phyloP scores from a whole-genome alignment of 2,329 filamentous ascomycete genomes.

The Tolypocladium album region DNA sequence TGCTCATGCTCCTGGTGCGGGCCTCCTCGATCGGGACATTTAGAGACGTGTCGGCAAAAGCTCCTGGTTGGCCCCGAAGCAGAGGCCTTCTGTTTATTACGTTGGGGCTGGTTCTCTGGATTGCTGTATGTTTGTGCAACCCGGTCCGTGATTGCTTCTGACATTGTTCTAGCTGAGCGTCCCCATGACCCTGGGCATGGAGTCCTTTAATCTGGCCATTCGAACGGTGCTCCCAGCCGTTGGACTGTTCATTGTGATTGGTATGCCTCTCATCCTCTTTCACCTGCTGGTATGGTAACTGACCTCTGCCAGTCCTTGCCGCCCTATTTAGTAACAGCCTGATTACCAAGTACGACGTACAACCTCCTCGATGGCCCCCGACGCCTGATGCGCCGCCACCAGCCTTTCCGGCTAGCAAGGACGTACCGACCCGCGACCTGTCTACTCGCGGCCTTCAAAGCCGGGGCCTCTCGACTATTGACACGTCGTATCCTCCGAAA shows the following conservation, averaged over 20 bases:
- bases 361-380: background rate
- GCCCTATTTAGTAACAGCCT: background rate
- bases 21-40: constrained; percentile 26
- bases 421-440: background rate
- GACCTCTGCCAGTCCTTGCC: background rate
- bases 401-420: background rate
- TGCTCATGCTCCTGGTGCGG: constrained; percentile 28
- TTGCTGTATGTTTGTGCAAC: constrained; percentile 27
- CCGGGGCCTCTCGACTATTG: background rate
- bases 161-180: constrained; percentile 32
- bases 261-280: constrained; percentile 19
- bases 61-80: constrained; percentile 15
- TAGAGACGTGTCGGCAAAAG: constrained; percentile 18
- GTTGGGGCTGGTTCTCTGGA: constrained; percentile 40
- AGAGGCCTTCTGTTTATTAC: constrained; percentile 32
- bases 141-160: background rate
- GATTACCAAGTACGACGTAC: background rate
- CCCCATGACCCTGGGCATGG: constrained; percentile 37
- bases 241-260: constrained; percentile 37
- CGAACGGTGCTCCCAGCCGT: constrained; percentile 39
- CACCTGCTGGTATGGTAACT: background rate
- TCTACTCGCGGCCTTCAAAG: background rate
- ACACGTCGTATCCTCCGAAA: background rate
- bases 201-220: constrained; percentile 27
- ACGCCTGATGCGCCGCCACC: background rate